A percentile compares a stretch with the other conserved stretches of the same genome.
Conservation (phyloP, 495 filamentous ascomycete species). For the Penicillium mononematosum region DNA sequence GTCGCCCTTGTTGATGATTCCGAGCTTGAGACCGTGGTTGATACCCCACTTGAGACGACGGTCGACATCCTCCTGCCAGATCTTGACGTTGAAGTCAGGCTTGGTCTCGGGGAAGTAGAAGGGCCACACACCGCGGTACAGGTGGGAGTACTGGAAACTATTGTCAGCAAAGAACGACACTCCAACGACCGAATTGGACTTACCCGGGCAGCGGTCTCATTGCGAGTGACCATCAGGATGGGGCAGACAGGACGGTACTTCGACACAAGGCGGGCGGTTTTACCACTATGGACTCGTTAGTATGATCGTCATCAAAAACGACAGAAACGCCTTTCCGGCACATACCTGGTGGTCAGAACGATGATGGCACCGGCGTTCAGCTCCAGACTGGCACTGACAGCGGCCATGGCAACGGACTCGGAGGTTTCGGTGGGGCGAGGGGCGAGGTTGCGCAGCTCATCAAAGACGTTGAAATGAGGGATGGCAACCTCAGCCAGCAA, state of each 20-base stretch:
- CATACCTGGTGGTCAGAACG: conserved; percentile 83
- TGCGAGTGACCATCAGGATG: conserved; percentile 97
- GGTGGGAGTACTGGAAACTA: conserved; percentile 67
- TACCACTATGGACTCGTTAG: conserved; percentile 58
- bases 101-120: conserved; percentile 91
- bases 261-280: conserved; percentile 88
- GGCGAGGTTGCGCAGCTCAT: conserved; percentile 83
- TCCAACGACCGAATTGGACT: conserved; percentile 23
- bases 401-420: conserved; percentile 93
- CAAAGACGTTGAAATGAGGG: conserved; percentile 93
- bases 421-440: conserved; percentile 78
- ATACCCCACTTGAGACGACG: conserved; percentile 95
- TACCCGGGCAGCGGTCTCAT: conserved; percentile 71
- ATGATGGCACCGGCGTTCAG: conserved; percentile 94
- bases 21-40: conserved; percentile 75
- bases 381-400: conserved; percentile 89
- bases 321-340: conserved; percentile 1
- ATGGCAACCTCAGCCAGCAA: conserved; percentile 93
- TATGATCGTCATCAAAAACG: conserved; percentile 8
- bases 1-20: conserved; percentile 77
- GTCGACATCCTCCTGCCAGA: conserved; percentile 99
- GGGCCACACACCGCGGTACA: conserved; percentile 97
- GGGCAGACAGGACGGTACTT: conserved; percentile 99
- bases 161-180: conserved; percentile 17
- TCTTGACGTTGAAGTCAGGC: conserved; percentile 85